Base-by-base conservation (phyloP, 257 asterid species). In the Echium plantagineum region DNA sequence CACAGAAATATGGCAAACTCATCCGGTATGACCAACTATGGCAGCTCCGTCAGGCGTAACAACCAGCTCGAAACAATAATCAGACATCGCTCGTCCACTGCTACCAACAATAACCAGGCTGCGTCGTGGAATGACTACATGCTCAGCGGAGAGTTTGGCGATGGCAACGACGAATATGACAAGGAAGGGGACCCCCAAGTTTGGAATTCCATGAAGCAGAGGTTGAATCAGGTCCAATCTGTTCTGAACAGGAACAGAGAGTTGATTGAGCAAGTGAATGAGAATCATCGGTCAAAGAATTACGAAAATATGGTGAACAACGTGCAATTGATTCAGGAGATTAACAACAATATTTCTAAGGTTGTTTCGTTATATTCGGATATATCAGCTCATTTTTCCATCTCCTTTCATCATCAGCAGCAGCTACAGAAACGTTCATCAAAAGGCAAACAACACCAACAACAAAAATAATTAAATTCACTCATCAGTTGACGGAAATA, bases 221-320 rank as follows among this genome's bases (percentile, higher is more conserved):
- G 71, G 21, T 85, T 88, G 76, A 78, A 68, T 35, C 78, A 75
- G 63, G 94, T 88, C 30, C 96, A 85, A 54, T 72, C 86, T 47
- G 83, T 85, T 63, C 71, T 88, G 73, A 83, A 88, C 90, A 28
- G 7, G 32, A 28, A 28, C 32, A 28, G 32, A 28, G 32, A 28
- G 32, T 28, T 28, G 7, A 28, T 28, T 28, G 7, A 28, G 7
- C 32, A 88, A 60, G 93, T 88, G 60, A 85, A 88, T 65, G 81
- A 81, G 65, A 88, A 83, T 21, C 96, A 88, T 75, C 87, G 72
- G 58, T 83, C 93, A 3, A 85, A 71, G 60, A 49, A 68, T 19
- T 89, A 76, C 59, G 89, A 81, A 21, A 83, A 85, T 28, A 52
- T 88, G 81, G 88, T 79, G 52, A 68, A 78, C 21, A 88, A 88